Evolutionary conservation across 2,329 filamentous ascomycete species (phyloP), one percentile per base, ranked within the genome.

Genomic region (Thelonectria discophora): DNA sequence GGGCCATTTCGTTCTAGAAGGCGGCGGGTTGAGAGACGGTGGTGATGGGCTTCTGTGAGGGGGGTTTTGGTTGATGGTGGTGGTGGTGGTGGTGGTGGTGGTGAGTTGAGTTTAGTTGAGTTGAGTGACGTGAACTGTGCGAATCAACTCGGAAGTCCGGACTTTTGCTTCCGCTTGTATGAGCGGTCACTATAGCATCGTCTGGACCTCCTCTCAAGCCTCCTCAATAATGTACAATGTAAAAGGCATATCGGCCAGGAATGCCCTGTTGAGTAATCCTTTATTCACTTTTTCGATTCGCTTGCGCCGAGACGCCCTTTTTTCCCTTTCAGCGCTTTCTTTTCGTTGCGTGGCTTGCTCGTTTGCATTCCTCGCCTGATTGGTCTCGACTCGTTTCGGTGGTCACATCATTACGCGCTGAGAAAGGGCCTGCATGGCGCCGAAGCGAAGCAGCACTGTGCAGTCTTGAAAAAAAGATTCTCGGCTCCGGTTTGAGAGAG

Each of bases 1-100:
- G 69, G 55, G 64, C 67, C 68, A 68, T 69, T 64, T 69, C 58
- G 59, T 71, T 71, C 69, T 71, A 71, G 69, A 71, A 71, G 65
- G 65, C 52, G 52, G 49, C 54, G 42, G 47, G 60, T 51, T 57
- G 21, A 24, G 21, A 24, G 6, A 24, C 6, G 21, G 21, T 24
- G 21, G 21, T 24, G 21, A 24, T 24, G 21, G 21, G 6, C 6
- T 24, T 24, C 21, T 24, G 21, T 32, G 30, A 11, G 30, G 9
- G 32, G 11, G 32, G 9, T 10, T 34, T 5, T 10, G 27, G 27
- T n/a, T 47, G 17, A 27, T 42, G 40, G 43, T 53, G n/a, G 21
- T 48, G 45, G 15, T 40, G 43, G 20, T 24, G 51, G n/a, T n/a
- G n/a, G n/a, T n/a, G n/a, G n/a, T n/a, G 21, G 21, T 24, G 21